Evolutionary conservation across 495 filamentous ascomycete genomes (phyloP), one percentile per base, ranked within the genome.

Genomic region (Pyronema domesticum): DNA sequence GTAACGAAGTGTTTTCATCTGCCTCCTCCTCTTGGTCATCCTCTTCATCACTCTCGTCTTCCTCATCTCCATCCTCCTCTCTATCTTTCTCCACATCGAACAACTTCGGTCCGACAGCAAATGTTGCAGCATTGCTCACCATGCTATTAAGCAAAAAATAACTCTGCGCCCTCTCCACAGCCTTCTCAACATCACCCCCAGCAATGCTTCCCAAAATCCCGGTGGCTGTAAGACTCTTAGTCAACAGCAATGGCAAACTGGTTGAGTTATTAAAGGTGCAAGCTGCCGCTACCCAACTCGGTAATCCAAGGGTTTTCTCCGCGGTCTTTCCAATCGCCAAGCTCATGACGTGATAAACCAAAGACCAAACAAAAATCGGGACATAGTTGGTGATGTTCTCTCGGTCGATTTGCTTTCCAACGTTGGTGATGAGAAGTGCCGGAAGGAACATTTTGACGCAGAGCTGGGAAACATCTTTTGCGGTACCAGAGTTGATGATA

Each of bases 201-300:
- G 68, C 68, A 18, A 82, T 69, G 11, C 72, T 62, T 30, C 67
- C 60, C 7, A 88, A 66, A 46, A 84, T 80, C 7, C 81, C 81
- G 0, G 82, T 83, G 11, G 75, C 68, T 34, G 77, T 71, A 3
- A 88, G 71, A 6, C 78, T 76, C 53, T 82, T 72, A 36, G 85
- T 71, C 3, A 87, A 72, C 3, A 86, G 69, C 13, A 89, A 68
- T 0, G 83, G 83, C 35, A 86, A 76, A 30, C 73, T 77, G 0
- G 80, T 84, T 0, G 83, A 85, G 60, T 87, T 89, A 69, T 86
- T 89, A 69, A 87, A 85, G 40, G 79, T 72, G 46, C 84, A 72
- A 0, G 80, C 79, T 0, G 79, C 77, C 0, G 77, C 78, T 11
- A 76, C 73, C 82, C 81, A 88, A 48, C 69, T 67, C 1, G 82